Conservation (phyloP, 164 flowering plant species). For the Echeveria elegans region DNA sequence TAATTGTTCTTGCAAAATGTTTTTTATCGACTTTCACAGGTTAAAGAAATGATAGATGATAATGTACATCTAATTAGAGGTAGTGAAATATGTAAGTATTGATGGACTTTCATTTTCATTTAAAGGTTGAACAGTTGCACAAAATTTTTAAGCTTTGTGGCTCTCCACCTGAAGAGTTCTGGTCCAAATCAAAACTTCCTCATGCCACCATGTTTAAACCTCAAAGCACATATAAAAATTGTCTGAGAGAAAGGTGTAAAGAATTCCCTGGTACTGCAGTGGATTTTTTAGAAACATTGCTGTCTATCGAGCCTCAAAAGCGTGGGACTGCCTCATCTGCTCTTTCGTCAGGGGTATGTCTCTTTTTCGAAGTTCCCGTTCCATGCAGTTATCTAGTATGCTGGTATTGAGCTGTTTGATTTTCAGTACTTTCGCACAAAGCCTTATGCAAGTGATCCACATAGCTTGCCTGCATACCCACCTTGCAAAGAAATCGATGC, state of each 20-base stretch:
- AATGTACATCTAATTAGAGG: no score
- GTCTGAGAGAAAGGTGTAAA: slow-evolving; percentile 52
- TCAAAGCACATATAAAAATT: slow-evolving; percentile 62
- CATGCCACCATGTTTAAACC: slow-evolving; percentile 79
- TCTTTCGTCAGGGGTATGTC: slow-evolving; percentile 55
- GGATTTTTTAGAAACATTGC: slow-evolving; percentile 48
- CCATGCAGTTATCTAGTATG: neutral
- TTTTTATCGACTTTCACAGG: no score
- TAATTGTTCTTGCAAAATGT: neutral
- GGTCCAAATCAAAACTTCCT: slow-evolving; percentile 71
- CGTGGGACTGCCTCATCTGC: slow-evolving; percentile 80
- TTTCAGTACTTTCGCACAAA: slow-evolving; percentile 67
- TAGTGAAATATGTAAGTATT: neutral
- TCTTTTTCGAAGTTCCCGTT: neutral
- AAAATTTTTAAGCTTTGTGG: slow-evolving; percentile 96
- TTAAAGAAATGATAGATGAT: no score
- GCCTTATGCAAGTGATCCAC: slow-evolving; percentile 87
- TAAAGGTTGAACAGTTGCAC: slow-evolving; percentile 88
- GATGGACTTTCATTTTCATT: neutral
- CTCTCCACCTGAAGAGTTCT: slow-evolving; percentile 78
- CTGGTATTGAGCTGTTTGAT: neutral
- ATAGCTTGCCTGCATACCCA: slow-evolving; percentile 77
- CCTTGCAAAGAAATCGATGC: slow-evolving; percentile 91
- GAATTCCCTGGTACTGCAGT: slow-evolving; percentile 47
- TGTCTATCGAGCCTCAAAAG: slow-evolving; percentile 67